These are phyloP conservation scores for Solanum pennellii DNA, from an alignment of 257 asterid species.

Conservation along the genomic window DNA sequence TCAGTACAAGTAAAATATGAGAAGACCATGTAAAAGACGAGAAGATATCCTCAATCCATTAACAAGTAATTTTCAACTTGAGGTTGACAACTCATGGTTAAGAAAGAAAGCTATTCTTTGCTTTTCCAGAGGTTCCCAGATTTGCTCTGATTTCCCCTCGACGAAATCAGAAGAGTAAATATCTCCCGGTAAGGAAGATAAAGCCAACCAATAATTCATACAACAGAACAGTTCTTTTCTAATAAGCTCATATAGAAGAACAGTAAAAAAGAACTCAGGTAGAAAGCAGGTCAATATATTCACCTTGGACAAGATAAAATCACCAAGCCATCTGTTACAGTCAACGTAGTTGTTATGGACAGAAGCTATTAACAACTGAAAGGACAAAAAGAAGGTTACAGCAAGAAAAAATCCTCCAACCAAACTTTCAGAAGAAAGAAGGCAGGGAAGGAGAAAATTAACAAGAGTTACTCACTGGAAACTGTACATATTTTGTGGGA, in stretches of 20 bases:
- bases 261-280: background rate
- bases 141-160: background rate
- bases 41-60: background rate
- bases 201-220: background rate
- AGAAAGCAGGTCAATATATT: background rate
- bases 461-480: conserved; percentile 56
- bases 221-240: background rate
- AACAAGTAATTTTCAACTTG: background rate
- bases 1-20: background rate
- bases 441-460: background rate
- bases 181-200: background rate
- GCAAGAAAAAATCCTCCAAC: background rate
- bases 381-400: conserved; percentile 5
- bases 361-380: conserved; percentile 82
- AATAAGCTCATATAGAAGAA: background rate
- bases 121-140: background rate
- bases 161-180: background rate
- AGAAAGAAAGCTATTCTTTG: background rate
- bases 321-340: conserved; percentile 96
- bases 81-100: background rate
- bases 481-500: conserved; percentile 94
- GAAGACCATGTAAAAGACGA: background rate
- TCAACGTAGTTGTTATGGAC: conserved; percentile 91
- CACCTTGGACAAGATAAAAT: conserved; percentile 90
- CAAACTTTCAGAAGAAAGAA: background rate